Evolutionary conservation across 371 early-diverging fungal genomes (phyloP).

Genomic region (Paramicrosporidium saccamoebae): DNA sequence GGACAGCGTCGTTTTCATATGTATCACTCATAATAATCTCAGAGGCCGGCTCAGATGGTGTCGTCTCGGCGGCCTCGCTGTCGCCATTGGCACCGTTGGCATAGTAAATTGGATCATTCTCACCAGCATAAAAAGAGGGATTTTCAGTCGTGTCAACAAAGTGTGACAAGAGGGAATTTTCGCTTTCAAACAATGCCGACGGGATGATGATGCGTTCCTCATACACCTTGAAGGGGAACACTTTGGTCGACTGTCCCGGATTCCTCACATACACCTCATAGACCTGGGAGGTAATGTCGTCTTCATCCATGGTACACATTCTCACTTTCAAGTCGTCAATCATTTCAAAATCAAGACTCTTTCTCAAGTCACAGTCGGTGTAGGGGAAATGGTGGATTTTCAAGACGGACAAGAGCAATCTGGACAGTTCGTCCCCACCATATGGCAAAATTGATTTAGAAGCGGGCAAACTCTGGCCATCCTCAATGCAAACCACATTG

Average conservation of each 20-base stretch:
- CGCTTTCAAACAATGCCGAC: conserved; percentile 11
- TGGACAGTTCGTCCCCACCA: conserved; percentile 57
- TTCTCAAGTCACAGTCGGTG: conserved; percentile 14
- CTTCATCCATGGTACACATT: conserved; percentile 42
- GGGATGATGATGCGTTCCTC: conserved; percentile 53
- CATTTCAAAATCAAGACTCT: conserved; percentile 24
- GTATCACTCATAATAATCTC: conserved; percentile 5
- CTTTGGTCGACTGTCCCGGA: conserved; percentile 22
- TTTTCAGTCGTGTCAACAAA: conserved; percentile 4
- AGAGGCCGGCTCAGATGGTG: conserved; percentile 3
- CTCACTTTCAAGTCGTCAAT: conserved; percentile 34
- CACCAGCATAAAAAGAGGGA: conserved; percentile 2
- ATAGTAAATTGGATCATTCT: not conserved
- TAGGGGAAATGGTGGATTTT: conserved; percentile 34
- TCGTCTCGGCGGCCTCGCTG: conserved; percentile 1
- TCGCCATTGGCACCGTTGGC: conserved; percentile 1
- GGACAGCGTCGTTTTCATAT: conserved; percentile 1
- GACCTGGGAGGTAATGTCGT: conserved; percentile 38
- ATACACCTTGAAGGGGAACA: conserved; percentile 45
- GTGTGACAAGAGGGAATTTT: conserved; percentile 2
- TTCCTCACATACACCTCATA: conserved; percentile 38
- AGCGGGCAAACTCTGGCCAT: conserved; percentile 32
- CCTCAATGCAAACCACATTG: conserved; percentile 43
- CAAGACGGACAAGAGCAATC: conserved; percentile 23
- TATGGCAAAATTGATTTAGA: conserved; percentile 17